Percentiles rank a stretch among this genome's conserved stretches.
phyloP scores from a whole-genome alignment of 805 yeast species.

The Spathaspora hagerdaliae region DNA sequence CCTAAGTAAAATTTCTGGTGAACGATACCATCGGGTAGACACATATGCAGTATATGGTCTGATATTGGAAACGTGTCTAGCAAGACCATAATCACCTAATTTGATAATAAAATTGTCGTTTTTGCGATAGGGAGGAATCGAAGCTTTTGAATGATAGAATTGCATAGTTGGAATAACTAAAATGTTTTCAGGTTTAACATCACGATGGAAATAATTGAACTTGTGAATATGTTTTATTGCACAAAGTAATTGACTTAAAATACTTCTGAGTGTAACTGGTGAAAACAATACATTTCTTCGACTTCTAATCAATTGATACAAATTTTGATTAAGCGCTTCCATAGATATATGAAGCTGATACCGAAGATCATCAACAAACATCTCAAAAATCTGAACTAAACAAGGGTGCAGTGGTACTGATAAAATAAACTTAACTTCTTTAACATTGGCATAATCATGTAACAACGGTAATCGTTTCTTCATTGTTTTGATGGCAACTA shows the following conservation, averaged over 20 bases:
- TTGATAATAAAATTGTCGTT: conserved; percentile 57
- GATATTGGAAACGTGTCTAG: conserved; percentile 52
- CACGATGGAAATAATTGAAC: conserved; percentile 74
- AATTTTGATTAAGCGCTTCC: conserved; percentile 83
- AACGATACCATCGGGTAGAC: conserved; percentile 82
- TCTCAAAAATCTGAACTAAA: conserved; percentile 71
- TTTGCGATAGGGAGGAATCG: conserved; percentile 38
- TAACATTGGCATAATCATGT: conserved; percentile 39
- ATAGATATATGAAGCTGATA: conserved; percentile 73
- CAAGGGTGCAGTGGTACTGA: conserved; percentile 68
- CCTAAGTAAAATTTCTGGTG: conserved; percentile 75
- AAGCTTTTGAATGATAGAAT: conserved; percentile 43
- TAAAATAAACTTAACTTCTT: conserved; percentile 65
- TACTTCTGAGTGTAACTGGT: conserved; percentile 56
- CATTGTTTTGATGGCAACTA: conserved; percentile 81
- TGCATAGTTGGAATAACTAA: conserved; percentile 57
- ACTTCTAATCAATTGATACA: conserved; percentile 70
- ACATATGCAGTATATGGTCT: conserved; percentile 70
- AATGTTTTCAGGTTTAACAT: conserved; percentile 91
- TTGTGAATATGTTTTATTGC: conserved; percentile 83
- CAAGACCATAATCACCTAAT: conserved; percentile 77
- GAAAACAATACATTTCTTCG: conserved; percentile 54
- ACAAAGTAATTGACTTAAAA: conserved; percentile 64
- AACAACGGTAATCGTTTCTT: conserved; percentile 42
- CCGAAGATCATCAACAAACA: conserved; percentile 64